Conservation (phyloP, 225 moss, liverwort and hornwort species). For the Physcomitrium patens region DNA sequence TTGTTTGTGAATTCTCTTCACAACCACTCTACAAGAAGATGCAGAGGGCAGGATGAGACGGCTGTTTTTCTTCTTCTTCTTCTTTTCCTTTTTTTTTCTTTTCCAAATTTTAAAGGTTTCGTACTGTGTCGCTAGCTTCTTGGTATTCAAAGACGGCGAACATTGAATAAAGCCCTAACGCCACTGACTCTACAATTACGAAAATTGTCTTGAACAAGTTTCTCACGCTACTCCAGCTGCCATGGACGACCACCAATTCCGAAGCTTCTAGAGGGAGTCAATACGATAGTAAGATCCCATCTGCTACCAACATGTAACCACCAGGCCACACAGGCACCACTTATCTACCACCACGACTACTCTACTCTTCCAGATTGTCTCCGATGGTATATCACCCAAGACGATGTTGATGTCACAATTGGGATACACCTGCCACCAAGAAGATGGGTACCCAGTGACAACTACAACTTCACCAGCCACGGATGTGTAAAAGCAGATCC, state of each 20-base stretch:
- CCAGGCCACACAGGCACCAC: background rate
- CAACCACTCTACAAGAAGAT: slow-evolving; percentile 25
- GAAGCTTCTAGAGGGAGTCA: slow-evolving; percentile 23
- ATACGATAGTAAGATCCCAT: slow-evolving; percentile 30
- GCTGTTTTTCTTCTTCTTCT: background rate
- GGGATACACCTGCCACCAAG: background rate
- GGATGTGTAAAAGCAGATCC: slow-evolving; percentile 20
- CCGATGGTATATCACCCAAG: background rate
- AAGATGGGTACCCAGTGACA: background rate
- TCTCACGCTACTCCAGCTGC: slow-evolving; percentile 19
- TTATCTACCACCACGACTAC: slow-evolving; percentile 25
- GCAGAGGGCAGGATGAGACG: slow-evolving; percentile 21
- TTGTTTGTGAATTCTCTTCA: slow-evolving; percentile 24
- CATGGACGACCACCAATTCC: slow-evolving; percentile 29
- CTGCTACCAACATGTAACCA: slow-evolving; percentile 27
- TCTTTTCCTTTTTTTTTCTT: background rate
- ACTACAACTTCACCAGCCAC: slow-evolving; percentile 10
- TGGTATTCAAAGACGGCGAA: slow-evolving; percentile 34
- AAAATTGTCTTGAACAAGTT: slow-evolving; percentile 21
- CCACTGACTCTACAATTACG: slow-evolving; percentile 41
- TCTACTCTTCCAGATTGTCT: slow-evolving; percentile 24
- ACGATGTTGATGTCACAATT: slow-evolving; percentile 34
- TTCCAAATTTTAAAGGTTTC: slow-evolving; percentile 13
- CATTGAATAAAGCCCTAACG: slow-evolving; percentile 41
- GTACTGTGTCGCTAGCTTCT: slow-evolving; percentile 27